Evolutionary conservation across 2,329 filamentous ascomycete species (phyloP).

Genomic region (Sphaceloma murrayae): DNA sequence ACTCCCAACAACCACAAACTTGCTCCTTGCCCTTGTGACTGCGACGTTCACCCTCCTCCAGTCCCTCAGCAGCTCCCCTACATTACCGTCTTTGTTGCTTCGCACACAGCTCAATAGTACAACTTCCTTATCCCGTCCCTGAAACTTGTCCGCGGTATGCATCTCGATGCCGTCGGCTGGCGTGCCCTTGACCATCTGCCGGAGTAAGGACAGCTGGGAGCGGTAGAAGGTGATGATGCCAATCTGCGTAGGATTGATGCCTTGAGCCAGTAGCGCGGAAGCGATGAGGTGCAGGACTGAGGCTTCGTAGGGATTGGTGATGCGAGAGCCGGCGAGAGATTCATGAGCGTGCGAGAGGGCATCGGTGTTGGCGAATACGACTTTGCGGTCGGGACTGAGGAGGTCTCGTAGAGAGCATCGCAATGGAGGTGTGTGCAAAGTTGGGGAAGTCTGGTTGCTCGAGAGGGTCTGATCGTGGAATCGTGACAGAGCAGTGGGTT

Average conservation of each 20-base stretch:
- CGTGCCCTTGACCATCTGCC: constrained; percentile 50
- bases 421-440: constrained; percentile 21
- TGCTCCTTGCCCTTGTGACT: constrained; percentile 84
- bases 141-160: constrained; percentile 94
- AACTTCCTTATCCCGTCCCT: constrained; percentile 91
- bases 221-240: constrained; percentile 97
- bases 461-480: constrained; percentile 27
- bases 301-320: constrained; percentile 80
- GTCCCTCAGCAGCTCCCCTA: constrained; percentile 87
- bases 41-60: constrained; percentile 93
- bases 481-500: constrained; percentile 26
- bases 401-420: constrained; percentile 70
- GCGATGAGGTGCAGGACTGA: constrained; percentile 71
- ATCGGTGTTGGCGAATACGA: constrained; percentile 87
- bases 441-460: not conserved
- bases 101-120: constrained; percentile 80
- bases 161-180: constrained; percentile 63
- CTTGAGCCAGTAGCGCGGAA: constrained; percentile 62
- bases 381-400: constrained; percentile 60
- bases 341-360: constrained; percentile 56
- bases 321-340: constrained; percentile 68
- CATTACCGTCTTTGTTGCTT: constrained; percentile 68
- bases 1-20: constrained; percentile 81
- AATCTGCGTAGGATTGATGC: constrained; percentile 65
- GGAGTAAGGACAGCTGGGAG: constrained; percentile 76